Evolutionary conservation across 176 grass and related monocot genomes (phyloP).

Genomic region (Otatea glauca): DNA sequence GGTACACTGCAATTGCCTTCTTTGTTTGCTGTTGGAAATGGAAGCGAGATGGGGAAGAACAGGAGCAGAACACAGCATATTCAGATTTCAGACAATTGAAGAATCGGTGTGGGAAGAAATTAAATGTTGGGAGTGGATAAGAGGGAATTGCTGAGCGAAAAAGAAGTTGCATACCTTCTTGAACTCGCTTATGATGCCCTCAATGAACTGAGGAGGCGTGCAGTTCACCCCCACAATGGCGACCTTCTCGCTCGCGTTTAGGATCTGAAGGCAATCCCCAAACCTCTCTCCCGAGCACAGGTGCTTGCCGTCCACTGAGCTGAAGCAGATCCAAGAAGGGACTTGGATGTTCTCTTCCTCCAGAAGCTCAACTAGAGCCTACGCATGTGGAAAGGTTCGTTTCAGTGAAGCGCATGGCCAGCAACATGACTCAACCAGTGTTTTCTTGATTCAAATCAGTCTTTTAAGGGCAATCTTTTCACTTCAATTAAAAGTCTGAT

Average conservation of each 20-base stretch:
- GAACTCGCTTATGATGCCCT: slow-evolving; percentile 64
- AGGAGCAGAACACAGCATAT: not conserved
- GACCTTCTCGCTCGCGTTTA: slow-evolving; percentile 64
- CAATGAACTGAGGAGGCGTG: slow-evolving; percentile 73
- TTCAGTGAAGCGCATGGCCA: not conserved
- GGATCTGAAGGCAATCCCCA: slow-evolving; percentile 57
- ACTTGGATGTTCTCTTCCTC: slow-evolving; percentile 74
- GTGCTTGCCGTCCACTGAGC: slow-evolving; percentile 67
- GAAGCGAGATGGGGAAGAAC: no score
- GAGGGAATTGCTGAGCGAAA: not conserved
- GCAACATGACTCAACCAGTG: not conserved
- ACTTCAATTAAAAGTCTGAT: not conserved
- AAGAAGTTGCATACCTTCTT: slow-evolving; percentile 52
- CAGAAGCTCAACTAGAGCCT: slow-evolving; percentile 76
- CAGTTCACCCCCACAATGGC: slow-evolving; percentile 75
- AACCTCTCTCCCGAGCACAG: slow-evolving; percentile 74
- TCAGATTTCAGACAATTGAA: slow-evolving; percentile 8
- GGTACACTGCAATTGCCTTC: slow-evolving; percentile 78
- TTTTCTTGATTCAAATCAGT: not conserved
- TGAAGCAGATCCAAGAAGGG: slow-evolving; percentile 91
- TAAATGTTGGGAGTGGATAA: not conserved
- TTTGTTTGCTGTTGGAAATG: slow-evolving; percentile 59
- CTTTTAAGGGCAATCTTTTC: not conserved
- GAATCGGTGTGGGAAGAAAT: not conserved
- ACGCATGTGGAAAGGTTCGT: not conserved